Evolutionary conservation across 2,329 filamentous ascomycete species (phyloP).

Genomic region (Paecilomyces sp.): DNA sequence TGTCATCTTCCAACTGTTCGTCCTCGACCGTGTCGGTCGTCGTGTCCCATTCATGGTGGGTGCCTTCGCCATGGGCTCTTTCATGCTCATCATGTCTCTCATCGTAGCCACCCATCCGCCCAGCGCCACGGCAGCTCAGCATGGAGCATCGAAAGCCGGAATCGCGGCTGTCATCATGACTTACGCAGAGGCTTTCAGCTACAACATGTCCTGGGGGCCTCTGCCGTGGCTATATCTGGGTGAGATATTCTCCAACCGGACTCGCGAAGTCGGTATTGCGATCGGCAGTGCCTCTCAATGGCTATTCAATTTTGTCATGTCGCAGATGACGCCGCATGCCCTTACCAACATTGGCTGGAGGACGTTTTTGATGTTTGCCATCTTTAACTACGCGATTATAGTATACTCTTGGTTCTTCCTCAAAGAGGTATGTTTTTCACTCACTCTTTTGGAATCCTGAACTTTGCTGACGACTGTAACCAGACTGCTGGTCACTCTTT

Average conservation of each 20-base stretch:
- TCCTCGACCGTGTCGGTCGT: constrained; percentile 45
- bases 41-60: constrained; percentile 43
- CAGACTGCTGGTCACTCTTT: constrained; percentile 38
- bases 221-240: constrained; percentile 30
- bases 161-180: constrained; percentile 46
- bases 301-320: constrained; percentile 36
- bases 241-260: constrained; percentile 30
- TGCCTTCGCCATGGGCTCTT: constrained; percentile 44
- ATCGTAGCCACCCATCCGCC: constrained; percentile 42
- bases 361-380: constrained; percentile 45
- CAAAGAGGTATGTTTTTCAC: constrained; percentile 22
- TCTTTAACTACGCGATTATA: constrained; percentile 42
- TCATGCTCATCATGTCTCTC: constrained; percentile 48
- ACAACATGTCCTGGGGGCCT: constrained; percentile 34
- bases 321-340: constrained; percentile 32
- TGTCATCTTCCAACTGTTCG: constrained; percentile 39
- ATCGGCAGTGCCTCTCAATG: constrained; percentile 30
- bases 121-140: constrained; percentile 18
- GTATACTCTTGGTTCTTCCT: constrained; percentile 39
- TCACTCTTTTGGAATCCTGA: not conserved
- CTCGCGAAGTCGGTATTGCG: constrained; percentile 27
- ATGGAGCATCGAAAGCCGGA: constrained; percentile 26
- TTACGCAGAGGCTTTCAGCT: constrained; percentile 41
- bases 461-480: not conserved
- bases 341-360: constrained; percentile 43